Evolutionary conservation across 2,329 filamentous ascomycete species (phyloP), one percentile per base, ranked within the genome.

Genomic region (Epichloe hybrida): DNA sequence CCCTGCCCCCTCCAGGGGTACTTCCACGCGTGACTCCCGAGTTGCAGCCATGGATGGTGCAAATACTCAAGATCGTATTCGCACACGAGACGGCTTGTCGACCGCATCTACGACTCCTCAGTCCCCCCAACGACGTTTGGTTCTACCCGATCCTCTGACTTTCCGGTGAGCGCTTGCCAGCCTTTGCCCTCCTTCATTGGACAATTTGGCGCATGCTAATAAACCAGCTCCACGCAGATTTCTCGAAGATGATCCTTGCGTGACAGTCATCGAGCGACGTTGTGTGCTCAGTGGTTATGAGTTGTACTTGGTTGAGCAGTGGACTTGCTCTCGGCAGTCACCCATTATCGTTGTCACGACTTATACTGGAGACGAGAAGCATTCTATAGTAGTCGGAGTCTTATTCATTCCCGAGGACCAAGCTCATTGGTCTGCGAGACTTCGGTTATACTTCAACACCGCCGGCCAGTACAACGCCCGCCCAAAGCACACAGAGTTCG

Each of bases 221-320:
- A 15, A 11, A 15, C 20, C 1, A 27, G 13, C 34, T 7, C 9
- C 38, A 27, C 6, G 7, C 34, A 81, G 78, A 55, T 95, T 91
- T 62, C 79, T 98, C 21, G 86, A 95, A 70, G 86, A 94, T 63
- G 93, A 97, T 56, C 73, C 81, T 1, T 80, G 78, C 5, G 89
- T 88, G 4, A 75, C 74, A 3, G 81, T 95, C 7, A 73, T 95
- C 56, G 80, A 90, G 58, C 83, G 84, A 49, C 80, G 81, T 50
- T 75, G 77, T 47, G 72, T 77, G 47, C 75, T 98, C 5, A 71
- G 79, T 54, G 91, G 91, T 57, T 97, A 96, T 68, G 90, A 97
- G 66, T 75, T 91, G 54, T 97, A 97, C 66, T 71, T 97, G 15
- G 88, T 97, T 56, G 93, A 97, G 66, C 93, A 98, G 73, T 98